Evolutionary conservation across 2,329 filamentous ascomycete genomes (phyloP), one percentile per base, ranked within the genome.

Genomic region (Colletotrichum coccodes): DNA sequence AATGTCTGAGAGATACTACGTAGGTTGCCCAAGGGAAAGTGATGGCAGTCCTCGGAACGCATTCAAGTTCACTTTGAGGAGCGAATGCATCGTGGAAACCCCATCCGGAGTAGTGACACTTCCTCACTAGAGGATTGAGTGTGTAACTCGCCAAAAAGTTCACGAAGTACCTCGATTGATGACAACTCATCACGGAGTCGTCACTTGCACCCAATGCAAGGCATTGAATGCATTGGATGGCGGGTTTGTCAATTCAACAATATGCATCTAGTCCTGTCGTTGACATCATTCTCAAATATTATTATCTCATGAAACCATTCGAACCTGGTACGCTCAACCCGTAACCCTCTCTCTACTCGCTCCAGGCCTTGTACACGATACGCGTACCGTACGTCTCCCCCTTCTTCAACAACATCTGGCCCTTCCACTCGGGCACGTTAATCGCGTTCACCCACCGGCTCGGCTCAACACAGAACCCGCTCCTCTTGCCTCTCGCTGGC

Each of bases 391-490:
- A 98, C 70, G 89, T 90, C 78, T 95, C 86, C 0, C 95, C 95
- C 84, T 92, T 95, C 86, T 92, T 95, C 71, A 98, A 82, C 32
- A 96, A 72, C 70, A 93, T 90, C 90, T 94, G 93, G 60, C 83
- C 83, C 81, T 87, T 92, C 93, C 95, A 97, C 75, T 91, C 90
- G 0, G 91, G 89, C 56, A 92, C 89, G 75, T 97, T 98, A 76
- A 90, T 85, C 0, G 95, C 95, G 79, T 98, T 96, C 64, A 98
- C 92, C 79, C 92, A 98, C 26, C 96, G 89, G 75, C 93, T 93
- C 0, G 95, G 95, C 85, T 99, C 96, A 49, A 97, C 91, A 79
- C 94, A 97, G 83, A 98, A 97, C 0, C 92, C 95, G 50, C 91
- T 89, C 56, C 94, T 88, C 4, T 89, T 77, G 0, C 86, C 88